Conservation (phyloP, 805 yeast species). For the Cyberlindnera mycetangii region DNA sequence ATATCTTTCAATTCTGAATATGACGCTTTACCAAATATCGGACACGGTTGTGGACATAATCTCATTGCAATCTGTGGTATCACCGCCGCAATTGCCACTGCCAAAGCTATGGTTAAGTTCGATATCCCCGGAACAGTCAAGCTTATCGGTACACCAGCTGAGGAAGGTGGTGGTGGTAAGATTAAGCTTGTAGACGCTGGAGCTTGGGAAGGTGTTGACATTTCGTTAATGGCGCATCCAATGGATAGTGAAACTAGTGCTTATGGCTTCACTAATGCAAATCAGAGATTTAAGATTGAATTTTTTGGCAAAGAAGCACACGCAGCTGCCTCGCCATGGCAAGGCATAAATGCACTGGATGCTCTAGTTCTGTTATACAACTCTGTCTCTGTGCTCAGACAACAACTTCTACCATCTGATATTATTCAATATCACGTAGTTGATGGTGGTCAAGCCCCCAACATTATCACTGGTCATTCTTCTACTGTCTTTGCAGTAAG, state of each 20-base stretch:
- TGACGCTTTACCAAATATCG: conserved; percentile 12
- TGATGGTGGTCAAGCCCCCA: conserved; percentile 13
- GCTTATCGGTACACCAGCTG: conserved; percentile 12
- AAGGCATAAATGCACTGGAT: conserved; percentile 12
- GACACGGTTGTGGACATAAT: conserved; percentile 14
- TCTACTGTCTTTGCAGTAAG: conserved; percentile 11
- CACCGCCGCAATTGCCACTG: conserved; percentile 9
- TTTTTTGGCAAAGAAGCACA: conserved; percentile 14
- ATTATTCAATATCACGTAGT: conserved; percentile 10
- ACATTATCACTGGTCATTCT: conserved; percentile 12
- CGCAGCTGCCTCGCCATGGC: conserved; percentile 15
- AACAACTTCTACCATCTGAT: conserved; percentile 8
- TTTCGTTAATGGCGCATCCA: conserved; percentile 14
- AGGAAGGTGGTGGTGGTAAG: conserved; percentile 16
- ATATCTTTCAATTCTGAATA: conserved; percentile 13
- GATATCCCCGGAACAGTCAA: conserved; percentile 11
- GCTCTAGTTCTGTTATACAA: conserved; percentile 12
- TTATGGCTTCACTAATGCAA: conserved; percentile 5
- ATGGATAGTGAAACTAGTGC: background rate
- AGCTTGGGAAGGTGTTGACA: conserved; percentile 8
- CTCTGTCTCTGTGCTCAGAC: conserved; percentile 9
- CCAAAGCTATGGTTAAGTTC: conserved; percentile 10
- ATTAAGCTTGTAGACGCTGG: conserved; percentile 13
- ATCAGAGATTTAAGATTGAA: conserved; percentile 10
- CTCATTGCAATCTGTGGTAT: conserved; percentile 12